These are phyloP conservation scores for Thermochaetoides thermophila DNA, from an alignment of 495 filamentous ascomycete species.

Conservation along the genomic window DNA sequence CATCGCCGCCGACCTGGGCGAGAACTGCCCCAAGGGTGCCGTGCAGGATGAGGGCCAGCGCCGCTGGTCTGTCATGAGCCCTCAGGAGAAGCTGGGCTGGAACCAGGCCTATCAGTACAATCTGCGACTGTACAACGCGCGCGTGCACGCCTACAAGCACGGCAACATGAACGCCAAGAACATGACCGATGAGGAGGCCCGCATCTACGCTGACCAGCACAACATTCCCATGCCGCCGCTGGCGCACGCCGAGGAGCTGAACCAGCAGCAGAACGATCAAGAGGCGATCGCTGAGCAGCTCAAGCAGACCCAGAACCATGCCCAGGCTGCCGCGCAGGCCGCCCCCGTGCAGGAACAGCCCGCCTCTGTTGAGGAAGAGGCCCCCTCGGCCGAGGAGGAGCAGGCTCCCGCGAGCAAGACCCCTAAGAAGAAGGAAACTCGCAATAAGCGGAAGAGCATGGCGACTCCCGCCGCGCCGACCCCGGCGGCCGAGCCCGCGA, in stretches of 20 bases:
- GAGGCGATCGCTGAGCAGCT: constrained; percentile 43
- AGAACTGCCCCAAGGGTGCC: constrained; percentile 55
- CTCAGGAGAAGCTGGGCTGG: constrained; percentile 60
- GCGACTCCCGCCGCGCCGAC: constrained; percentile 28
- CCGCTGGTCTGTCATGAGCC: constrained; percentile 64
- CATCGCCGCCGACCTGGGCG: constrained; percentile 63
- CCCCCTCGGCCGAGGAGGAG: constrained; percentile 29
- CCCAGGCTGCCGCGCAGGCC: constrained; percentile 23
- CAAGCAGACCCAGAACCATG: constrained; percentile 32
- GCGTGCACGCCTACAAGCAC: constrained; percentile 58
- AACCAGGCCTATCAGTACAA: constrained; percentile 63
- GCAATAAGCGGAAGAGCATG: constrained; percentile 32
- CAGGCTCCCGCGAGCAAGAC: constrained; percentile 26
- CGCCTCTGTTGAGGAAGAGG: constrained; percentile 22
- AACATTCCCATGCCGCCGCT: constrained; percentile 29
- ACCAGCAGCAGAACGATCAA: constrained; percentile 38
- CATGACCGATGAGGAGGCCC: constrained; percentile 44
- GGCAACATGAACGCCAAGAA: constrained; percentile 47
- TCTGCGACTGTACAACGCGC: constrained; percentile 55
- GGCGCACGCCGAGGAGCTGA: constrained; percentile 30
- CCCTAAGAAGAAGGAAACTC: constrained; percentile 32
- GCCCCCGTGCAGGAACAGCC: constrained; percentile 27
- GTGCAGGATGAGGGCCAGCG: constrained; percentile 68
- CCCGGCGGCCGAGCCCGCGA: constrained; percentile 31
- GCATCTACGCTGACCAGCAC: constrained; percentile 40